Percentiles rank a stretch among this genome's conserved stretches.
phyloP scores from a whole-genome alignment of 2,329 filamentous ascomycete genomes.

The Volutella citrinella region DNA sequence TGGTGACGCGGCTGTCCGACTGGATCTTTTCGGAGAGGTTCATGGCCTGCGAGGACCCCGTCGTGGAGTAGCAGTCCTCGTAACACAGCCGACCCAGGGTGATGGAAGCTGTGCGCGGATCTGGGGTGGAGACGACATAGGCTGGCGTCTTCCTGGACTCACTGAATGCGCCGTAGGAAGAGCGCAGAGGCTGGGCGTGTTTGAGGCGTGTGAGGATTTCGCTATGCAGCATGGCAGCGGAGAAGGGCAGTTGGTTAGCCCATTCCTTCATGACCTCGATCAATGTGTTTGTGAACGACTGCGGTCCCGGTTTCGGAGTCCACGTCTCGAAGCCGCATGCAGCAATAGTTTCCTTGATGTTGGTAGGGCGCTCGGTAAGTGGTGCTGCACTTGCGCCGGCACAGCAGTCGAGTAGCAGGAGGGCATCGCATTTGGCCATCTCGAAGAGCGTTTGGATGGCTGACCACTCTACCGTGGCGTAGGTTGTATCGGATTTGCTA shows the following conservation, averaged over 20 bases:
- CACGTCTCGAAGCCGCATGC: constrained; percentile 25
- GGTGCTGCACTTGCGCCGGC: constrained; percentile 24
- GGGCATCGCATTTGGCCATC: constrained; percentile 24
- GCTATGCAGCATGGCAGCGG: constrained; percentile 25
- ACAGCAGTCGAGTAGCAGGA: constrained; percentile 23
- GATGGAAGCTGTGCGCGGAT: constrained; percentile 23
- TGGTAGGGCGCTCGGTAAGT: constrained; percentile 21
- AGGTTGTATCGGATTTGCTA: constrained; percentile 20
- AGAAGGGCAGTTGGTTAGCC: constrained; percentile 23
- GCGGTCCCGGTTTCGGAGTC: constrained; percentile 20
- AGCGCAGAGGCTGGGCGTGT: constrained; percentile 21
- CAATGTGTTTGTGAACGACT: constrained; percentile 23
- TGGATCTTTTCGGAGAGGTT: constrained; percentile 22
- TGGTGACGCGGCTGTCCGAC: constrained; percentile 15
- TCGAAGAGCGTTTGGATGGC: constrained; percentile 26
- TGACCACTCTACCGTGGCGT: constrained; percentile 26
- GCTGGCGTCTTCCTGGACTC: constrained; percentile 24
- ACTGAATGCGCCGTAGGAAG: constrained; percentile 18
- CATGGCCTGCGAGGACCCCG: constrained; percentile 19
- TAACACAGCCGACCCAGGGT: constrained; percentile 18
- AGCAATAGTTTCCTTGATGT: constrained; percentile 26
- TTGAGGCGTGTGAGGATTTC: constrained; percentile 24
- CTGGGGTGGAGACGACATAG: constrained; percentile 24
- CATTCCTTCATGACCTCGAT: constrained; percentile 25
- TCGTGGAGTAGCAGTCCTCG: constrained; percentile 16